These are phyloP conservation scores for Arxiozyma telluris DNA, from an alignment of 1,139 yeast genomes.

Conservation along the genomic window DNA sequence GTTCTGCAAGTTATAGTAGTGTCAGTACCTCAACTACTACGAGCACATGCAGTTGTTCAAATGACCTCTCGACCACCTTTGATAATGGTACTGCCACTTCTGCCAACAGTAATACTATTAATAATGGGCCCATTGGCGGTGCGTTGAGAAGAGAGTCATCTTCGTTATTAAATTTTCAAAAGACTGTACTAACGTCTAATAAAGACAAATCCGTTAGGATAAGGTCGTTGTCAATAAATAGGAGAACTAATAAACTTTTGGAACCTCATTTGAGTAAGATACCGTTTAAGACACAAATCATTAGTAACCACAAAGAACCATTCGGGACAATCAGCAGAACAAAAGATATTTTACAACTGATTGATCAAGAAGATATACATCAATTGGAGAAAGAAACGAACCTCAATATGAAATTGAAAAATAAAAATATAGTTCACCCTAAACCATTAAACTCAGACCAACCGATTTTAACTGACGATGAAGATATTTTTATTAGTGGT, in stretches of 20 bases:
- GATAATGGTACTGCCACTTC: too few species aligned
- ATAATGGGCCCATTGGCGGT: not conserved
- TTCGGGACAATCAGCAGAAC: conserved; percentile 2
- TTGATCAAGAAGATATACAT: conserved; percentile 4
- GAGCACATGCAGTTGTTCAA: not conserved
- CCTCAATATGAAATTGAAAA: not conserved
- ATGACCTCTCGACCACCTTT: not conserved
- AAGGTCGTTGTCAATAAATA: conserved; percentile 21
- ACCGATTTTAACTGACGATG: not conserved
- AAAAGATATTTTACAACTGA: conserved; percentile 4
- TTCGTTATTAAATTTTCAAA: conserved; percentile 25
- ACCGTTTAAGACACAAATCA: conserved; percentile 3
- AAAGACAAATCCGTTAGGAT: conserved; percentile 28
- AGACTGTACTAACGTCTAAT: conserved; percentile 26
- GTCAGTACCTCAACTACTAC: too few species aligned
- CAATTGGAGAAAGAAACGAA: not conserved
- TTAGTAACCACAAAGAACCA: conserved; percentile 3
- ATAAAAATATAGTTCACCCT: not conserved
- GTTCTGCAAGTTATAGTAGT: not conserved
- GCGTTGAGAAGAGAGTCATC: conserved; percentile 26
- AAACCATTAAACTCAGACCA: not conserved
- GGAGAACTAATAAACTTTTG: conserved; percentile 9
- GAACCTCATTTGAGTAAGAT: not conserved
- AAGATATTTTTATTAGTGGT: conserved; percentile 1
- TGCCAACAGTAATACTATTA: too few species aligned